Evolutionary conservation across 148 eudicot species (phyloP), one percentile per base, ranked within the genome.

Genomic region (Amaranthus hypochondriacus): DNA sequence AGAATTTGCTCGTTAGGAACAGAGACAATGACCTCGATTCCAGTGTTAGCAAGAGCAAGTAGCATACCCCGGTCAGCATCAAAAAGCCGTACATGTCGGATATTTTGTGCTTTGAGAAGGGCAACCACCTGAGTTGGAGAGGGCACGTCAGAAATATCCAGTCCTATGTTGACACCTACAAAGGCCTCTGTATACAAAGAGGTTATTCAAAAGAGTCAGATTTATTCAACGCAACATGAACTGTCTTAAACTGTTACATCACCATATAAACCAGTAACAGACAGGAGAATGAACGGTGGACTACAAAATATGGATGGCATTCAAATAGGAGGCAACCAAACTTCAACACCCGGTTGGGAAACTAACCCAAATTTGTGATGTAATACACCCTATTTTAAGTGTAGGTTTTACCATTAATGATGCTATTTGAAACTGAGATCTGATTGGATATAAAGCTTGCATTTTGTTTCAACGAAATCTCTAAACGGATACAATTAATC

Each of bases 1-100:
- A 93, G 87, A 54, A 93, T 73, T 69, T 93, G 87, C 28, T 93
- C 92, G 61, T 93, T 93, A 46, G 98, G 98, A 68, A 93, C 91
- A 8, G 98, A 91, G 76, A 93, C 85, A 3, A 82, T 83, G 48
- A 93, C 98, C 64, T 74, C 83, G 43, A 93, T 93, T 64, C 89
- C 89, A 7, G 91, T 83, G 54, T 88, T 81, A 6, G 97, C 97
- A 48, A 93, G 92, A 6, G 98, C 98, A 14, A 79, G 87, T 43
- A 93, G 84, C 97, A 91, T 91, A 54, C 87, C 88, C 69, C 75
- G 61, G 83, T 93, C 95, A 14, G 97, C 81, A 62, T 91, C 95
- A 65, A 71, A 91, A 43, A 93, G 92, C 75, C 97, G 81, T 51
- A 93, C 88, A 46, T 93, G 86, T 18, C 81, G 84, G 77, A 93